phyloP scores from a whole-genome alignment of 192 early-diverging fungal species.

The Chytriomyces sp. region DNA sequence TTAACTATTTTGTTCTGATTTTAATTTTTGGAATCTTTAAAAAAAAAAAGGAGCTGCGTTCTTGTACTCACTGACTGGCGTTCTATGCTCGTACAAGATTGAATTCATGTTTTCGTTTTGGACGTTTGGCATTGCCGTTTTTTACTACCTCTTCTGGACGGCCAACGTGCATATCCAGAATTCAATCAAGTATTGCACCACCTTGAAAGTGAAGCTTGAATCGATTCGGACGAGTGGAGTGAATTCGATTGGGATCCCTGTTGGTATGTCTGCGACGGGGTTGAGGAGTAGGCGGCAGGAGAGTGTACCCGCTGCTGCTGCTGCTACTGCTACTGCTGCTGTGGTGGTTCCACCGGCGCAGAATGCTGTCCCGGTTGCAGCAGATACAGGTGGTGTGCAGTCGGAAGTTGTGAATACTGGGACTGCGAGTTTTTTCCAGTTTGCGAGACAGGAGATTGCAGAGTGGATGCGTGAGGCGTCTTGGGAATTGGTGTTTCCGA shows the following conservation, averaged over 20 bases:
- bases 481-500: constrained; percentile 3
- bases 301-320: too few relatives aligned
- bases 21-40: too few relatives aligned
- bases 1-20: background rate
- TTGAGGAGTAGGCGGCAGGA: too few relatives aligned
- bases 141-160: constrained; percentile 18
- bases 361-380: too few relatives aligned
- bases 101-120: constrained; percentile 1
- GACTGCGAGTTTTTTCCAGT: background rate
- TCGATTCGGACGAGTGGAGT: constrained; percentile 1
- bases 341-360: too few relatives aligned
- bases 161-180: constrained; percentile 3
- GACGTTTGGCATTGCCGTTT: background rate
- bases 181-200: background rate
- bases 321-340: too few relatives aligned
- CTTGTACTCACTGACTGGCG: background rate
- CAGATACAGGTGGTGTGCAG: too few relatives aligned
- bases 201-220: background rate
- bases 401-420: too few relatives aligned
- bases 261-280: too few relatives aligned
- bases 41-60: background rate
- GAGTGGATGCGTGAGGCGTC: background rate
- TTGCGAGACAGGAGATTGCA: background rate
- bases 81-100: background rate
- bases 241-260: too few relatives aligned